Conservation (phyloP, 2,329 filamentous ascomycete species). For the Onygenales sp. region DNA sequence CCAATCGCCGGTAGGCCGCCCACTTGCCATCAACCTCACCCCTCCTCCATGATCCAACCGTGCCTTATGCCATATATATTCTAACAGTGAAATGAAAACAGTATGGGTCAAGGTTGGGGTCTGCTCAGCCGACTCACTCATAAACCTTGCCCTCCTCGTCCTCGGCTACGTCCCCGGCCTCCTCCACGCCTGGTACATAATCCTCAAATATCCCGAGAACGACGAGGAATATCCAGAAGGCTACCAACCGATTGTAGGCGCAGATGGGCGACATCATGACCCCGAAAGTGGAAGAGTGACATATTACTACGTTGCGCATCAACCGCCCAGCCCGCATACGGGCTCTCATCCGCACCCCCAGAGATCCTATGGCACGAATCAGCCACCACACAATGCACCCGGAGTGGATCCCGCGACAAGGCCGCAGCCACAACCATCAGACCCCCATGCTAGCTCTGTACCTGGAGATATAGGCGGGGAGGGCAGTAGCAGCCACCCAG, state of each 20-base stretch:
- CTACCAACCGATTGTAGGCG: constrained; percentile 57
- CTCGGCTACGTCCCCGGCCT: constrained; percentile 78
- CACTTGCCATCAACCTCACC: constrained; percentile 1
- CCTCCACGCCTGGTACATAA: constrained; percentile 96
- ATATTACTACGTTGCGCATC: constrained; percentile 64
- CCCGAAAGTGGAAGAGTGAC: constrained; percentile 46
- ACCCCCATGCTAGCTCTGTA: constrained; percentile 11
- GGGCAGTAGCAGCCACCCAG: constrained; percentile 22
- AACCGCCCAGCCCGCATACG: constrained; percentile 19
- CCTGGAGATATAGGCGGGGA: constrained; percentile 7
- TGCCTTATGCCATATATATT: neutral
- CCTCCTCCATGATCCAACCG: neutral
- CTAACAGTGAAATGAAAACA: constrained; percentile 24
- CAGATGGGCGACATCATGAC: constrained; percentile 33
- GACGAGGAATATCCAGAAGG: constrained; percentile 46
- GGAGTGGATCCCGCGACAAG: constrained; percentile 19
- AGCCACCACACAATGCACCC: constrained; percentile 18
- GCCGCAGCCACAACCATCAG: constrained; percentile 15
- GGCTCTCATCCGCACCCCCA: constrained; percentile 20
- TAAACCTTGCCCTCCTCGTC: constrained; percentile 85
- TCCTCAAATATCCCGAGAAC: constrained; percentile 74
- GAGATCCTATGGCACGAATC: constrained; percentile 32
- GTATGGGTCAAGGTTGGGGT: constrained; percentile 96
- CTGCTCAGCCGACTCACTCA: constrained; percentile 83
- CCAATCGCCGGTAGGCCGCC: constrained; percentile 43